Base-by-base conservation (phyloP, 2,329 filamentous ascomycete genomes). In the Penicillium sp. region DNA sequence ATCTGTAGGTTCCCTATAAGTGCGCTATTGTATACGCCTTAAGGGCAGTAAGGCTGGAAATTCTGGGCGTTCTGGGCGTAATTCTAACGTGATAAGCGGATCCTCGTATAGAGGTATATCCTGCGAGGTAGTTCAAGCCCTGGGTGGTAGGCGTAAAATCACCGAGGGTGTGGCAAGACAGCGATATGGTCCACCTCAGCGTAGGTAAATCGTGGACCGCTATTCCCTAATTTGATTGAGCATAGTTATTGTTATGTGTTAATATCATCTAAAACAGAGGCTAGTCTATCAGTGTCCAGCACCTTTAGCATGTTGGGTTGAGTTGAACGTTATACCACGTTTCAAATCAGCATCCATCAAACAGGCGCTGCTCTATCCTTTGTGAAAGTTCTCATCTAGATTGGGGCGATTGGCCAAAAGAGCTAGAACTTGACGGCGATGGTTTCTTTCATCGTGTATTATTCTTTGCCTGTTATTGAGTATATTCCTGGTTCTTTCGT, bases 291-390 rank as follows among this genome's bases (percentile, higher is more conserved):
- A 49, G 45, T 49, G 24, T 49, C 45, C 12, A 49, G 45, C 24
- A 49, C 45, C 24, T 49, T 49, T 49, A 49, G 24, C 12, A 49
- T 49, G 8, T 28, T n/a, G 12, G 24, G 45, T 28, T 24, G 45
- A 49, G 45, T 49, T 49, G 12, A 49, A 49, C 45, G 24, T 49
- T 49, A 49, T 47, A 47, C 45, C 24, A 49, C 2, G 45, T 49
- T 49, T 49, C 22, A n/a, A 49, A 49, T 49, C 12, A 49, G 12
- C 12, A 49, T 49, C 45, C 12, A 49, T 49, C 12, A 49, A 49
- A 49, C 12, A n/a, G 26, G 45, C 22, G 24, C 24, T 49, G 8
- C 45, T 49, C 30, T 12, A 49, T 49, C 24, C 45, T 49, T 49
- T 7, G 12, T 49, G 12, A 49, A 49, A 12, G 13, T 49, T 49